Percentiles rank a stretch among this genome's conserved stretches.
These are phyloP conservation scores for Pythium insidiosum DNA, from an alignment of 352 stramenopile species.

Conservation along the genomic window DNA sequence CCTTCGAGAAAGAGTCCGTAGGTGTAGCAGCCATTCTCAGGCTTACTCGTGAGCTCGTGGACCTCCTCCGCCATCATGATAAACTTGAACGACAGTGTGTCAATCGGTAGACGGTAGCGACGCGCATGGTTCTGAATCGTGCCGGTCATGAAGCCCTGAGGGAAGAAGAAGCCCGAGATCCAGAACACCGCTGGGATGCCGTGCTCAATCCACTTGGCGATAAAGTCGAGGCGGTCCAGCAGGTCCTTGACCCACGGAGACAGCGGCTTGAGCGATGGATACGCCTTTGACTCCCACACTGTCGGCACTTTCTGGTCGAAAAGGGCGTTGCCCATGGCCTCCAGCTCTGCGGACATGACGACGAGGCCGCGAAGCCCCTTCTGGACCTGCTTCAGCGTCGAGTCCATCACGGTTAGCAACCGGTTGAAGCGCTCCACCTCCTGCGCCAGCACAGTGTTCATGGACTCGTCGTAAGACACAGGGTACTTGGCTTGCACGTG, in stretches of 20 bases:
- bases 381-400: slow-evolving; percentile 62
- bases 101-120: slow-evolving; percentile 85
- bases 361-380: slow-evolving; percentile 70
- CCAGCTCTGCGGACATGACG: slow-evolving; percentile 81
- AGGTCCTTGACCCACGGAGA: slow-evolving; percentile 85
- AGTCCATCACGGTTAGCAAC: slow-evolving; percentile 54
- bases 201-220: slow-evolving; percentile 61
- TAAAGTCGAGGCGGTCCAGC: slow-evolving; percentile 64
- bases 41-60: slow-evolving; percentile 44
- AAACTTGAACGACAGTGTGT: slow-evolving; percentile 89
- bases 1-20: slow-evolving; percentile 89
- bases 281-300: slow-evolving; percentile 85
- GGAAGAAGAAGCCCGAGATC: slow-evolving; percentile 91
- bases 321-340: slow-evolving; percentile 79
- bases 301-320: slow-evolving; percentile 87
- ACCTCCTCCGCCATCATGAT: slow-evolving; percentile 59
- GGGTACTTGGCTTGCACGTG: slow-evolving; percentile 80
- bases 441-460: slow-evolving; percentile 93
- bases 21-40: slow-evolving; percentile 85
- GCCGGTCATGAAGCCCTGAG: slow-evolving; percentile 87
- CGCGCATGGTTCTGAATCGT: slow-evolving; percentile 91
- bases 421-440: slow-evolving; percentile 84
- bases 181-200: slow-evolving; percentile 83
- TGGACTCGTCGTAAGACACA: slow-evolving; percentile 89
- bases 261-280: slow-evolving; percentile 88